Evolutionary conservation across 1,284 basidiomycete species (phyloP), one percentile per base, ranked within the genome.

Genomic region (Heimioporus retisporus): DNA sequence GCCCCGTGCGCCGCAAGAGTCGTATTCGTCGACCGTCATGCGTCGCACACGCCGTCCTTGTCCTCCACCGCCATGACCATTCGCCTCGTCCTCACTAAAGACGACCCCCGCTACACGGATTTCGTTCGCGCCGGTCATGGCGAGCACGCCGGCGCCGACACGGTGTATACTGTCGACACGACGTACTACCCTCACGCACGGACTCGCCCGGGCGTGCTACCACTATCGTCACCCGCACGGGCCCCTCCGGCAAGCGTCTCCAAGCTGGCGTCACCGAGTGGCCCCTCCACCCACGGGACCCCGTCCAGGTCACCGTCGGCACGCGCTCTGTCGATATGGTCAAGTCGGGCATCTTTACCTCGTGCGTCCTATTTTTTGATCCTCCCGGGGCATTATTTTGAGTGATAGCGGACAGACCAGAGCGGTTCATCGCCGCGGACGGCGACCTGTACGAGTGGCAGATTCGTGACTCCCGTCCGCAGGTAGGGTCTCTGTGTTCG

Each of bases 251-350:
- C 5, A 72, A 79, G 19, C 44, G 65, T 0, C 40, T 75, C 10
- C 77, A 77, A 28, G 75, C 78, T 35, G 76, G 76, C 25, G 50
- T 76, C 46, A 76, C 80, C 61, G 76, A 80, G 31, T 77, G 78
- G 76, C 76, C 75, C 1, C 61, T 54, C 3, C 65, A 59, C 3
- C 28, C 23, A 0, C 50, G 55, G 15, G 67, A 64, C 15, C 61
- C 43, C 16, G 61, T 63, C 0, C 65, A 66, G 23, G 65, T 80
- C 56, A 51, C 78, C 61, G 63, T 80, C 2, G 76, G 77, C 40
- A 77, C 77, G 28, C 53, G 76, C 7, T 21, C 46, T 25, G 75
- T 77, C 21, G 58, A 50, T 28, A 78, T 77, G 73, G 19, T 44
- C 58, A 79, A 64, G 65, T 62, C 63, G 18, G 73, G 76, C 4